Percentiles rank a stretch among this genome's conserved stretches.
Evolutionary conservation across 768 basidiomycete species (phyloP).

Genomic region (Galerina marginata): DNA sequence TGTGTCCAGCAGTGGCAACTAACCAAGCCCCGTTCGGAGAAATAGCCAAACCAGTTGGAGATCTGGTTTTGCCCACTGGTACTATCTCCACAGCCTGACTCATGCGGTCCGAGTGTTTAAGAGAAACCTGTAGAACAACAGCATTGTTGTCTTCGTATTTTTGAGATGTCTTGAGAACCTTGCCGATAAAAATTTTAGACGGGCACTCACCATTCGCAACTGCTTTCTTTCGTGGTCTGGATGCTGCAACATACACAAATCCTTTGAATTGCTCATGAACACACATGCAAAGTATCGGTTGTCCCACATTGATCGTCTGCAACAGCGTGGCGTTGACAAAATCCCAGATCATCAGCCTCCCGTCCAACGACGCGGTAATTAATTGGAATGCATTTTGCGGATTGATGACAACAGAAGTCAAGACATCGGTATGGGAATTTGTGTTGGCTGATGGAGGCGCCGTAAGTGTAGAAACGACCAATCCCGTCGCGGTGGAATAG

Average conservation of each 20-base stretch:
- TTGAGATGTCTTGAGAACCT: slow-evolving; percentile 13
- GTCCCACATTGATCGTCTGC: slow-evolving; percentile 70
- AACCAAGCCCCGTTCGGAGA: slow-evolving; percentile 83
- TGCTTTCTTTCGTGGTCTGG: slow-evolving; percentile 53
- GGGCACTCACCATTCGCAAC: slow-evolving; percentile 33
- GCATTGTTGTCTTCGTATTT: slow-evolving; percentile 54
- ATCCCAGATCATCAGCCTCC: slow-evolving; percentile 92
- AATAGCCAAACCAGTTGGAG: slow-evolving; percentile 66
- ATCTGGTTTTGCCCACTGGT: slow-evolving; percentile 69
- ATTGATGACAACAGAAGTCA: slow-evolving; percentile 79
- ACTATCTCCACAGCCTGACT: slow-evolving; percentile 55
- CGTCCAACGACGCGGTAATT: slow-evolving; percentile 84
- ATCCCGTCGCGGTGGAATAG: slow-evolving; percentile 77
- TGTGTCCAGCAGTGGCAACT: slow-evolving; percentile 75
- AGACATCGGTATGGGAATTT: slow-evolving; percentile 48
- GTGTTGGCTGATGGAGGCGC: slow-evolving; percentile 44
- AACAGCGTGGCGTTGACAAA: slow-evolving; percentile 84
- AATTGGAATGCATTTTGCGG: slow-evolving; percentile 91
- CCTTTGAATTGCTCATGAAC: slow-evolving; percentile 73
- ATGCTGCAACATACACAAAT: slow-evolving; percentile 70
- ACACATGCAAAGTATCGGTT: slow-evolving; percentile 74
- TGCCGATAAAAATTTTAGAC: background rate
- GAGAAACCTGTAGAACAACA: slow-evolving; percentile 65
- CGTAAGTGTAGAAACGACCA: slow-evolving; percentile 84
- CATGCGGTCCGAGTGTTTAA: slow-evolving; percentile 52